phyloP scores from a whole-genome alignment of 73 alveolate species.

The Stentor roeselii region DNA sequence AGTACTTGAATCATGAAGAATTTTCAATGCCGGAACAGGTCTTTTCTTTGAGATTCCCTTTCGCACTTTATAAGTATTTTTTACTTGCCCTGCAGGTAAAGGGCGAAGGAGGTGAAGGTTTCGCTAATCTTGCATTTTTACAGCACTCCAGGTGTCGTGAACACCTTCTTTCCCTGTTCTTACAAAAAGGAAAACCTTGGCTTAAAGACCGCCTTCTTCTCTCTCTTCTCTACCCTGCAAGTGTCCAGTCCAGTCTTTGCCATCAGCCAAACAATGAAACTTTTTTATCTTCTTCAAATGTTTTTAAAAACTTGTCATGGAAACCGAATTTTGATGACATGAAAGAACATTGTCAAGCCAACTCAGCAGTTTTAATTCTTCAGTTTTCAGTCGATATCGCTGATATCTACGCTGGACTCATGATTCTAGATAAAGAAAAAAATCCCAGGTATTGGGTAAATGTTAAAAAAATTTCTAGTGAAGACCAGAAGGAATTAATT shows the following conservation, averaged over 20 bases:
- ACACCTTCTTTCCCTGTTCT: not conserved
- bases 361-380: not conserved
- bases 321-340: slow-evolving; percentile 30
- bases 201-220: not conserved
- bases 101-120: not conserved
- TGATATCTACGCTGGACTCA: slow-evolving; percentile 49
- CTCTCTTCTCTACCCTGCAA: not conserved
- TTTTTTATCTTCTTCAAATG: slow-evolving; percentile 34
- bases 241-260: not conserved
- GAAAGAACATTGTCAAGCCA: slow-evolving; percentile 5
- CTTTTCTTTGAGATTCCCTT: not conserved
- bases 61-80: not conserved
- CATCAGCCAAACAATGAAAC: not conserved
- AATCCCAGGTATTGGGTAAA: slow-evolving; percentile 65
- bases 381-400: slow-evolving; percentile 6
- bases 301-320: slow-evolving; percentile 44
- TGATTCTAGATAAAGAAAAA: slow-evolving; percentile 61
- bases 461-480: slow-evolving; percentile 59
- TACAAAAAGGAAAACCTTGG: not conserved
- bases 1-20: not conserved
- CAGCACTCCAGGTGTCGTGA: slow-evolving; percentile 6
- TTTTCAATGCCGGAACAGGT: not conserved
- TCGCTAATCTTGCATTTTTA: not conserved
- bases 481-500: slow-evolving; percentile 52
- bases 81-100: not conserved